Conservation (phyloP, 1,139 yeast genomes). For the Hemisphaericaspora xylanilytica region DNA sequence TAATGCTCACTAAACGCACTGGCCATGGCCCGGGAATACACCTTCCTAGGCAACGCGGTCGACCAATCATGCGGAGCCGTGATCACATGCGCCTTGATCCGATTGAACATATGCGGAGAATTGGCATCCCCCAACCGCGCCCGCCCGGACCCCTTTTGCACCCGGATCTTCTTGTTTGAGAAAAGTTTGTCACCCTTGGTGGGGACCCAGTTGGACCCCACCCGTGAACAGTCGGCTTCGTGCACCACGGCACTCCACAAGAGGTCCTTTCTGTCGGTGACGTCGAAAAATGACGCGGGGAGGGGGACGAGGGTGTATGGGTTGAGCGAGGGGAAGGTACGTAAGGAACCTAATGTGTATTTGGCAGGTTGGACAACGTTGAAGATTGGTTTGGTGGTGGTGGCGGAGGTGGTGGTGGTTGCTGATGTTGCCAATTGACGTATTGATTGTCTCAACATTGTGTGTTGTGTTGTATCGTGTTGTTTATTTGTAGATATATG, state of each 20-base stretch:
- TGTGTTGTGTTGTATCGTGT: too few relatives aligned
- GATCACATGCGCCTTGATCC: slow-evolving; percentile 88
- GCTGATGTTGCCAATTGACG: slow-evolving; percentile 33
- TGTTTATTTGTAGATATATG: too few relatives aligned
- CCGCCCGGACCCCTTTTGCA: slow-evolving; percentile 91
- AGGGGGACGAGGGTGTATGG: slow-evolving; percentile 78
- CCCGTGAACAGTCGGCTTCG: slow-evolving; percentile 88
- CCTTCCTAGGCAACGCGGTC: slow-evolving; percentile 73
- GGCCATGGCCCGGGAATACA: slow-evolving; percentile 73
- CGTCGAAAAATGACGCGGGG: slow-evolving; percentile 62
- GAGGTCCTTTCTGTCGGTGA: slow-evolving; percentile 83
- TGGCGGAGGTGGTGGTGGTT: slow-evolving; percentile 14
- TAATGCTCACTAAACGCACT: slow-evolving; percentile 81
- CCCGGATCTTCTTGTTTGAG: slow-evolving; percentile 76
- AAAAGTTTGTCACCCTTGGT: slow-evolving; percentile 86
- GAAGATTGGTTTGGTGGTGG: slow-evolving; percentile 15
- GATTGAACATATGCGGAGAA: slow-evolving; percentile 87
- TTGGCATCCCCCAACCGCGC: slow-evolving; percentile 97
- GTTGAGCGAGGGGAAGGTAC: slow-evolving; percentile 86
- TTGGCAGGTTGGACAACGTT: slow-evolving; percentile 54
- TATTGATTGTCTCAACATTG: slow-evolving; percentile 26
- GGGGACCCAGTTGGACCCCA: slow-evolving; percentile 82
- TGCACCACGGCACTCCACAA: slow-evolving; percentile 92
- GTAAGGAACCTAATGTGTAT: slow-evolving; percentile 75
- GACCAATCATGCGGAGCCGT: slow-evolving; percentile 89